Evolutionary conservation across 1,284 basidiomycete species (phyloP).

Genomic region (Trichosporon sp.): DNA sequence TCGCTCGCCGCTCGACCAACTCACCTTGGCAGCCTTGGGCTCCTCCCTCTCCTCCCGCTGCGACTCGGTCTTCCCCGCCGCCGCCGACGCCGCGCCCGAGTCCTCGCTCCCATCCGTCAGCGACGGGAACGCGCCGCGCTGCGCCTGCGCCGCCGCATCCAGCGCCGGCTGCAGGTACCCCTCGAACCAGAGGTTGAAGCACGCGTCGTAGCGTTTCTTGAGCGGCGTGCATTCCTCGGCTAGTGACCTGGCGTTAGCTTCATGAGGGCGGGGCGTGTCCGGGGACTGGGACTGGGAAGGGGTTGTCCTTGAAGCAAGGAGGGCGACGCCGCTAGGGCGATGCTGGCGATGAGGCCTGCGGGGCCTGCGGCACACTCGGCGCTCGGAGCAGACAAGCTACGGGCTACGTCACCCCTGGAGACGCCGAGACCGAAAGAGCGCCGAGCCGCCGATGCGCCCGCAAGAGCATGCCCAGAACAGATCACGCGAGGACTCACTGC

Average conservation of each 20-base stretch:
- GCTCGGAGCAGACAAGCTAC: too few species aligned
- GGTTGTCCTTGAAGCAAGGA: too few species aligned
- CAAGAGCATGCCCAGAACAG: background rate
- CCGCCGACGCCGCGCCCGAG: background rate
- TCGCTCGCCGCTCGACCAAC: too few species aligned
- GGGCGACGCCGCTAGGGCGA: too few species aligned
- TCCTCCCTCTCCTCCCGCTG: background rate
- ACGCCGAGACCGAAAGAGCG: too few species aligned
- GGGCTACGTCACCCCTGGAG: too few species aligned
- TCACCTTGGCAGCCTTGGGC: constrained; percentile 5
- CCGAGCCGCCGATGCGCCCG: too few species aligned
- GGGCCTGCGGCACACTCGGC: too few species aligned
- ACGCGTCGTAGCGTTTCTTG: constrained; percentile 83
- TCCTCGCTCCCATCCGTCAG: background rate
- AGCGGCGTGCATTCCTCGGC: constrained; percentile 71
- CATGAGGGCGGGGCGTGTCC: too few species aligned
- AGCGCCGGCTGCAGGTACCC: constrained; percentile 75
- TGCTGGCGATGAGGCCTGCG: too few species aligned
- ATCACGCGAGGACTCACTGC: background rate
- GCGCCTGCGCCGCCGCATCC: constrained; percentile 18
- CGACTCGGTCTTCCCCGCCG: too few species aligned
- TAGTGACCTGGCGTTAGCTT: constrained; percentile 18
- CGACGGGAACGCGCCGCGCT: constrained; percentile 13
- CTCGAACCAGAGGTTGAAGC: constrained; percentile 96
- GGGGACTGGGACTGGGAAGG: too few species aligned